phyloP scores from a whole-genome alignment of 129 eudicot genomes.

The Lonicera japonica region DNA sequence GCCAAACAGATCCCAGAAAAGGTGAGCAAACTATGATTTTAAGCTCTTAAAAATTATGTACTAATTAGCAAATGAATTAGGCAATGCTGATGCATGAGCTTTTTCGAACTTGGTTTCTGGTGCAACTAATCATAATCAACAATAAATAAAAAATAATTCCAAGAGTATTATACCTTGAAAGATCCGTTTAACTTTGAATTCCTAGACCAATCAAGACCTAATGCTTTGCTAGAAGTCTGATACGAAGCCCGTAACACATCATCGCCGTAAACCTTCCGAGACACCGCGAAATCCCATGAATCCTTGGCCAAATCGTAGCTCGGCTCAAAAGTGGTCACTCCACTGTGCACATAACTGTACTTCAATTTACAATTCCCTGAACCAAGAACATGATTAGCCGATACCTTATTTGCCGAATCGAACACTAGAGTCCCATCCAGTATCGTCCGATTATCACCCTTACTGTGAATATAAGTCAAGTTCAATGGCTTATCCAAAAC shows the following conservation, averaged over 20 bases:
- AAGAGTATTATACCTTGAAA: slow-evolving; percentile 48
- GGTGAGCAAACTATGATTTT: too few relatives aligned
- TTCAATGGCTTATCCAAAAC: slow-evolving; percentile 74
- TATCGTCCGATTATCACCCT: slow-evolving; percentile 58
- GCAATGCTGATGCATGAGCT: too few relatives aligned
- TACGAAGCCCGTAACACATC: slow-evolving; percentile 61
- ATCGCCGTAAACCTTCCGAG: slow-evolving; percentile 58
- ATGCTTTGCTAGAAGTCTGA: slow-evolving; percentile 54
- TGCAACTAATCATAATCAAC: background rate
- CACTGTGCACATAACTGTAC: slow-evolving; percentile 65
- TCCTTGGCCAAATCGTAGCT: slow-evolving; percentile 67
- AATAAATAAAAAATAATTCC: background rate
- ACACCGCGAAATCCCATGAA: slow-evolving; percentile 77
- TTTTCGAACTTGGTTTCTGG: too few relatives aligned
- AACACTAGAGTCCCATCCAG: slow-evolving; percentile 75
- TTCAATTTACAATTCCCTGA: slow-evolving; percentile 61
- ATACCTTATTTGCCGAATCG: slow-evolving; percentile 79
- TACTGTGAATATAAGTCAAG: slow-evolving; percentile 64
- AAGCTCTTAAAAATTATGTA: too few relatives aligned
- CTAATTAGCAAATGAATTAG: too few relatives aligned
- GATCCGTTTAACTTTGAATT: slow-evolving; percentile 60
- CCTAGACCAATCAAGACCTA: slow-evolving; percentile 76
- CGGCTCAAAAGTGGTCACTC: slow-evolving; percentile 79
- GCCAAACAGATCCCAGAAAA: too few relatives aligned
- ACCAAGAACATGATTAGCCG: slow-evolving; percentile 67